Percentiles rank a stretch among this genome's conserved stretches.
These are phyloP conservation scores for Wallacemonas rigidus DNA, from an alignment of 208 protist genomes.

Conservation along the genomic window DNA sequence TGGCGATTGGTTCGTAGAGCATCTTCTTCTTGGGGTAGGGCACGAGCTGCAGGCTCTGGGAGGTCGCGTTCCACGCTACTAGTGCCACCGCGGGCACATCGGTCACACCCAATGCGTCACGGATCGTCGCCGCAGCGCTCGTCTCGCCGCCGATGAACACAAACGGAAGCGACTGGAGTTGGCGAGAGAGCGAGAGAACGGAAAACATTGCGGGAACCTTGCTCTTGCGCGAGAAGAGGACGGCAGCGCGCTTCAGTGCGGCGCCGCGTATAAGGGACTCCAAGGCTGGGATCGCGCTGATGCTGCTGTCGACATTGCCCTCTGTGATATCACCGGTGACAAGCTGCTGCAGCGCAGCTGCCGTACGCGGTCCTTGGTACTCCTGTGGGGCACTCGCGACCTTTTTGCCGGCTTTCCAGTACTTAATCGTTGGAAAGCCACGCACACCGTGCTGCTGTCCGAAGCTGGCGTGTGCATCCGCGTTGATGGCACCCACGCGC, in stretches of 20 bases:
- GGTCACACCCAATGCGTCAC: constrained; percentile 44
- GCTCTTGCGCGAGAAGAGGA: constrained; percentile 79
- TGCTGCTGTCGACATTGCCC: constrained; percentile 31
- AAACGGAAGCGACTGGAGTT: constrained; percentile 73
- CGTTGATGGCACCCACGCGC: constrained; percentile 86
- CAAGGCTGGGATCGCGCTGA: constrained; percentile 32
- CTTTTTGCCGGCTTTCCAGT: constrained; percentile 77
- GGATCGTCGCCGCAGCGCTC: constrained; percentile 24
- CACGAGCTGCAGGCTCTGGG: constrained; percentile 36
- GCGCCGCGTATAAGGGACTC: constrained; percentile 29
- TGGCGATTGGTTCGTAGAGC: constrained; percentile 71
- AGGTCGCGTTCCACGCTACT: constrained; percentile 18
- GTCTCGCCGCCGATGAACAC: constrained; percentile 52
- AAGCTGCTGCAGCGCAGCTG: constrained; percentile 58
- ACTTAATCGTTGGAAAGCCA: constrained; percentile 95
- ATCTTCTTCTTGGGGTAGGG: constrained; percentile 46
- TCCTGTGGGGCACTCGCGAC: constrained; percentile 49
- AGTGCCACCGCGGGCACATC: constrained; percentile 62
- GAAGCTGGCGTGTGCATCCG: constrained; percentile 64
- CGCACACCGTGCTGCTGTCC: constrained; percentile 75
- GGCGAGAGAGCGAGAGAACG: constrained; percentile 70
- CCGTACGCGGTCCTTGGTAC: constrained; percentile 71
- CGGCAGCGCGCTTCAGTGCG: constrained; percentile 43
- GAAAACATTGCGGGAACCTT: constrained; percentile 82
- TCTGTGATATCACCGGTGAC: constrained; percentile 56